These are phyloP conservation scores for Mitragyna speciosa DNA, from an alignment of 257 asterid species.

Conservation along the genomic window DNA sequence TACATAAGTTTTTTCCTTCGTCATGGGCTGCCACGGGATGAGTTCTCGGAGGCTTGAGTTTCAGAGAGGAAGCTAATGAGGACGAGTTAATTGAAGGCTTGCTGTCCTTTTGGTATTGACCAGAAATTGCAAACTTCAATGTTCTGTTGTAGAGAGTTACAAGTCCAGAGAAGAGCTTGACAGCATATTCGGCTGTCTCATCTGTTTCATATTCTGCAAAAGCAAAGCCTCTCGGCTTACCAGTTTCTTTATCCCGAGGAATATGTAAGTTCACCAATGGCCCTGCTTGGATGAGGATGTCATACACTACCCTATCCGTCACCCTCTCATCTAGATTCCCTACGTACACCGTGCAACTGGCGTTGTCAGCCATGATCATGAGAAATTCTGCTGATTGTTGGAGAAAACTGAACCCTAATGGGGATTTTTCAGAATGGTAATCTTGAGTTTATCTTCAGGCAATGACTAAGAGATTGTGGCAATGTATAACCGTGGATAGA, in stretches of 20 bases:
- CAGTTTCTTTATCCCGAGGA: conserved; percentile 82
- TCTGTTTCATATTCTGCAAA: conserved; percentile 79
- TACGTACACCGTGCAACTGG: conserved; percentile 53
- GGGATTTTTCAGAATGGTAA: no score
- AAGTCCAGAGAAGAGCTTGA: conserved; percentile 80
- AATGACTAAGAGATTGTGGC: no score
- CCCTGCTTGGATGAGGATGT: conserved; percentile 91
- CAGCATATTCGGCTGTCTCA: conserved; percentile 82
- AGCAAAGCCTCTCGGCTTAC: conserved; percentile 78
- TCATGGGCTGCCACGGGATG: no score
- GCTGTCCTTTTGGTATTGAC: conserved; percentile 38
- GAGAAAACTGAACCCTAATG: no score
- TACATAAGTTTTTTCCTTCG: no score
- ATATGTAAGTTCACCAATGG: conserved; percentile 64
- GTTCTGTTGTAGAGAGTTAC: conserved; percentile 70
- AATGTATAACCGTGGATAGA: no score
- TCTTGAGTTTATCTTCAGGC: no score
- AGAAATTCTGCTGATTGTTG: no score
- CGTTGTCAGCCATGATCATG: conserved; percentile 49
- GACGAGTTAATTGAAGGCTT: conserved; percentile 43
- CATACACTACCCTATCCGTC: conserved; percentile 73
- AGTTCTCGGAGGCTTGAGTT: conserved; percentile 7
- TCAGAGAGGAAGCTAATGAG: conserved; percentile 36
- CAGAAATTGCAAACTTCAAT: conserved; percentile 70
- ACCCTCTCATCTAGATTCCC: conserved; percentile 89